Evolutionary conservation across 2,329 filamentous ascomycete species (phyloP).

Genomic region (Sphaerulina vaccinii): DNA sequence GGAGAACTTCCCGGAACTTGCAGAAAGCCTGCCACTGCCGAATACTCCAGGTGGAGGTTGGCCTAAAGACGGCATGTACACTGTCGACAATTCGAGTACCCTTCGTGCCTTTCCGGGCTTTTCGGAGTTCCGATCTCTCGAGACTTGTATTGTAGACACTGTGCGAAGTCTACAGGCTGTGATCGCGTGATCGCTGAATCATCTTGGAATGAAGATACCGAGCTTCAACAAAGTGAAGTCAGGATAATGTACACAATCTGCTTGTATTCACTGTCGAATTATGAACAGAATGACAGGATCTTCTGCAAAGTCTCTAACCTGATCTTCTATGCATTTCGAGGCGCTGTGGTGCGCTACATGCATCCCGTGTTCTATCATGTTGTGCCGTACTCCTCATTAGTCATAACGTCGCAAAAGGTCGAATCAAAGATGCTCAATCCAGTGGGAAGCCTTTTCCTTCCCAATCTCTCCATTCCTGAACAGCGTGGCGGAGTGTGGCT

Average conservation of each 20-base stretch:
- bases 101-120: not conserved
- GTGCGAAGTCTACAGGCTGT: conserved; percentile 3
- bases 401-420: not conserved
- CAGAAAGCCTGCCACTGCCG: conserved; percentile 2
- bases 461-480: conserved; percentile 7
- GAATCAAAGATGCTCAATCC: not conserved
- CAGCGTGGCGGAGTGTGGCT: conserved; percentile 5
- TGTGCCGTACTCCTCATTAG: not conserved
- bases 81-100: not conserved
- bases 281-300: not conserved
- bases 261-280: not conserved
- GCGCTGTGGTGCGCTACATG: not conserved
- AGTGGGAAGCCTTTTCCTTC: conserved; percentile 6
- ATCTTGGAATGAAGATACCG: no score
- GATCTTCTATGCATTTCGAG: not conserved
- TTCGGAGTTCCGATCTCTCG: not conserved
- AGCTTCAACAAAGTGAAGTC: not conserved
- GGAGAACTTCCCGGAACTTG: not conserved
- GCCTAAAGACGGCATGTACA: conserved; percentile 6
- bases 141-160: conserved; percentile 1
- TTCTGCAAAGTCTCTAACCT: not conserved
- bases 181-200: not conserved
- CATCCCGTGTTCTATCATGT: not conserved
- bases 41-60: not conserved
- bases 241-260: not conserved